Evolutionary conservation across 2,329 filamentous ascomycete species (phyloP).

Genomic region (Venturia pyrina): DNA sequence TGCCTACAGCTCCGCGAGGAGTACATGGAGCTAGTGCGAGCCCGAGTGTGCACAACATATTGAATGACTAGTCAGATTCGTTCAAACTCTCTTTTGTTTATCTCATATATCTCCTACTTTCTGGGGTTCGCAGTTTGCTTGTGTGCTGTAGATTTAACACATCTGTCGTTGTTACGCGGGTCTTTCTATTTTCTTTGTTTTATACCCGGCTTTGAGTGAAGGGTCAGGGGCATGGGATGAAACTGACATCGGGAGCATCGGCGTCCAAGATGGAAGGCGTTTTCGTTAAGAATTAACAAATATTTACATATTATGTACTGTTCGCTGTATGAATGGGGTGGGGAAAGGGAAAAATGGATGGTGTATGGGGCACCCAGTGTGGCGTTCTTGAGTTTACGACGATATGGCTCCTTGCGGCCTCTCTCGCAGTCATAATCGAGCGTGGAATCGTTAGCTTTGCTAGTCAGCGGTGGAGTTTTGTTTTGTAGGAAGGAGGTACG

Average conservation of each 20-base stretch:
- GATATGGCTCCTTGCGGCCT: not conserved
- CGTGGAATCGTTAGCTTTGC: not conserved
- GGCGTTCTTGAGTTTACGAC: not conserved
- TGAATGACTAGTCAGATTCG: slow-evolving; percentile 17
- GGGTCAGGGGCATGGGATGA: not conserved
- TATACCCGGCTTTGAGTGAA: slow-evolving; percentile 7
- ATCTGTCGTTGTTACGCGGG: not conserved
- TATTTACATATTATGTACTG: not conserved
- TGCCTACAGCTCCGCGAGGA: slow-evolving; percentile 25
- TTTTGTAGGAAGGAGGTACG: not conserved
- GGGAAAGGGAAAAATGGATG: not conserved
- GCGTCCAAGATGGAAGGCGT: not conserved
- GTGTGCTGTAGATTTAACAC: not conserved
- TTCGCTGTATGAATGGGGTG: not conserved
- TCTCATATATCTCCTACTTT: not conserved
- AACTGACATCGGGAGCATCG: not conserved
- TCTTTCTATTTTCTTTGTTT: not conserved
- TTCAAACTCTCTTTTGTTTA: not conserved
- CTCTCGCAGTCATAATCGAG: not conserved
- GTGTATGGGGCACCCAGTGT: not conserved
- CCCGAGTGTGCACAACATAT: slow-evolving; percentile 37
- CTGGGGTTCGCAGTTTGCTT: not conserved
- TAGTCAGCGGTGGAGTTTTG: not conserved
- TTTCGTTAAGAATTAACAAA: not conserved
- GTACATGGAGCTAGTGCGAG: slow-evolving; percentile 33